Percentiles rank a stretch among this genome's conserved stretches.
These are phyloP conservation scores for Rhodotorula sp. DNA, from an alignment of 1,284 basidiomycete species.

Conservation along the genomic window DNA sequence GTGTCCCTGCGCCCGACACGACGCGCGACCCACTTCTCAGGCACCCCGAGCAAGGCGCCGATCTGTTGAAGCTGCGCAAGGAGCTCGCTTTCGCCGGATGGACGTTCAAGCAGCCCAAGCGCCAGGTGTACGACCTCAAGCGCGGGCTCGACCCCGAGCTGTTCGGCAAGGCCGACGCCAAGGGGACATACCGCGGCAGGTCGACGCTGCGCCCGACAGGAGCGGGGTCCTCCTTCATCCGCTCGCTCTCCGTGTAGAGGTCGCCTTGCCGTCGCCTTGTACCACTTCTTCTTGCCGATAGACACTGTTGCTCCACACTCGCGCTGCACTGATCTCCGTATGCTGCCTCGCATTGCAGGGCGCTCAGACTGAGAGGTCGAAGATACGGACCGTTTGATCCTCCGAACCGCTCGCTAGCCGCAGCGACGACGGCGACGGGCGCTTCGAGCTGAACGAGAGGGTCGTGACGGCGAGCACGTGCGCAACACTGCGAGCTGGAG, in stretches of 20 bases:
- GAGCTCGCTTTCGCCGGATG: constrained; percentile 44
- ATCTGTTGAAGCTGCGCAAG: constrained; percentile 86
- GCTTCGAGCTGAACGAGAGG: constrained; percentile 40
- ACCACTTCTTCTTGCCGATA: no score
- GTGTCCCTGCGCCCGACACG: constrained; percentile 59
- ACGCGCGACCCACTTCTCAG: constrained; percentile 85
- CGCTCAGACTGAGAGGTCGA: constrained; percentile 29
- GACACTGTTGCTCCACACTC: no score
- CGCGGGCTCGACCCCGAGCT: constrained; percentile 4
- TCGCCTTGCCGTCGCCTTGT: not conserved
- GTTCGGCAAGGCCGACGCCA: constrained; percentile 7
- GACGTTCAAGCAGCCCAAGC: constrained; percentile 39
- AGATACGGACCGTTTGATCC: constrained; percentile 53
- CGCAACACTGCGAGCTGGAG: constrained; percentile 38
- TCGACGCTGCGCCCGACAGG: not conserved
- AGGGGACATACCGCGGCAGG: constrained; percentile 11
- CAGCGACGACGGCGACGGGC: constrained; percentile 9
- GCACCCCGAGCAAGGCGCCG: constrained; percentile 77
- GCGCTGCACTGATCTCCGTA: no score
- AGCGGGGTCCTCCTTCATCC: constrained; percentile 20
- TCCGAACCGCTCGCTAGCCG: constrained; percentile 53
- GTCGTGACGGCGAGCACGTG: constrained; percentile 52
- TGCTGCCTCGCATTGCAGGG: no score
- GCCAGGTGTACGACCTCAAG: constrained; percentile 30
- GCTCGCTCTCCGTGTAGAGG: constrained; percentile 24